Evolutionary conservation across 169 alveolate genomes (phyloP).

Genomic region (Neospora caninum): DNA sequence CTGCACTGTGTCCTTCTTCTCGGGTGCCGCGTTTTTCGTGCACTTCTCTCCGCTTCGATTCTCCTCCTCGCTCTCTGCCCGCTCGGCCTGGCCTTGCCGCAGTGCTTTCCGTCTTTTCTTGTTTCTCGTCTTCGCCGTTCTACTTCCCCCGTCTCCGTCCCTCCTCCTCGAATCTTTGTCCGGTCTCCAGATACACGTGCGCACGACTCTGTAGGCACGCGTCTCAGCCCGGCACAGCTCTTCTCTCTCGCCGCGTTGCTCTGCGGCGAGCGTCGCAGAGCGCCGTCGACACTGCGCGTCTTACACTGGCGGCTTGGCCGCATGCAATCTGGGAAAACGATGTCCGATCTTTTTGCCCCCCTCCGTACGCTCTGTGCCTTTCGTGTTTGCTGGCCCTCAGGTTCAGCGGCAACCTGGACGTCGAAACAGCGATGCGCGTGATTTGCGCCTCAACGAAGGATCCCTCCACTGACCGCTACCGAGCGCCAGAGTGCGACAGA

Average conservation of each 20-base stretch:
- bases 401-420: conserved; percentile 53
- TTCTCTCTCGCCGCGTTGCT: too few species aligned
- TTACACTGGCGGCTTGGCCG: too few species aligned
- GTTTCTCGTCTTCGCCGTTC: background rate
- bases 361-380: too few species aligned
- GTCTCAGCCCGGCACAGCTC: too few species aligned
- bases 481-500: conserved; percentile 62
- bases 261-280: too few species aligned
- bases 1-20: background rate
- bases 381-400: too few species aligned
- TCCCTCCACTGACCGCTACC: conserved; percentile 24
- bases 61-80: background rate
- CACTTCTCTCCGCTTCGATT: background rate
- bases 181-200: too few species aligned
- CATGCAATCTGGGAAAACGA: too few species aligned
- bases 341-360: too few species aligned
- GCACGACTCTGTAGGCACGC: background rate
- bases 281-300: too few species aligned
- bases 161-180: background rate
- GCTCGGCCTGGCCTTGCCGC: background rate
- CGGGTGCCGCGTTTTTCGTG: background rate
- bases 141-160: background rate
- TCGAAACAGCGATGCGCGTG: conserved; percentile 56
- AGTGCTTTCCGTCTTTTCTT: background rate
- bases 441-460: conserved; percentile 56